A percentile compares a stretch with the other conserved stretches of the same genome.
These are phyloP conservation scores for Russula sp. DNA, from an alignment of 768 basidiomycete genomes.

Conservation along the genomic window DNA sequence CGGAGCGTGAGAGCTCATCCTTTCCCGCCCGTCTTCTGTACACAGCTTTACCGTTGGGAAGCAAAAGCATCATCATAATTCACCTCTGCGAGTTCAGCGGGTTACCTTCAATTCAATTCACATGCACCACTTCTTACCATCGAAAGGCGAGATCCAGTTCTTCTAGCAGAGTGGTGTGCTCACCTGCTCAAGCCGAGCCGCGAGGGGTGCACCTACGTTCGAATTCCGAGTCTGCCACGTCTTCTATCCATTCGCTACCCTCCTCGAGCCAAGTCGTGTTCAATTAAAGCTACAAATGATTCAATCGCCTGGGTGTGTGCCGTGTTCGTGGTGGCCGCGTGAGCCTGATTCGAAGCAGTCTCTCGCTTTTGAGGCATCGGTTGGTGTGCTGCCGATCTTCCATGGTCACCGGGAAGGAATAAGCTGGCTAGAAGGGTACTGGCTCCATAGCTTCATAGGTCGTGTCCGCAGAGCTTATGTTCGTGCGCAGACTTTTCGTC, in stretches of 20 bases:
- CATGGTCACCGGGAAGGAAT: too few species aligned
- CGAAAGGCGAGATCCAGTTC: conserved; percentile 76
- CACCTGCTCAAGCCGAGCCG: conserved; percentile 44
- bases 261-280: conserved; percentile 60
- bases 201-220: conserved; percentile 62
- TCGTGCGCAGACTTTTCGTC: too few species aligned
- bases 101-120: conserved; percentile 52
- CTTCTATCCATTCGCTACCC: conserved; percentile 69
- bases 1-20: conserved; percentile 73
- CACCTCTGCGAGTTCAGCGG: conserved; percentile 73
- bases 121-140: conserved; percentile 75
- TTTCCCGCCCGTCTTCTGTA: conserved; percentile 77
- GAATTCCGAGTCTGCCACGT: conserved; percentile 72
- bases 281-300: too few species aligned
- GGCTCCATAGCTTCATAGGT: too few species aligned
- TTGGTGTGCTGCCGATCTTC: too few species aligned
- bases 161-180: conserved; percentile 72
- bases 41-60: conserved; percentile 65
- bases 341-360: too few species aligned
- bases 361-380: too few species aligned
- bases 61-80: conserved; percentile 69
- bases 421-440: too few species aligned
- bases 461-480: too few species aligned
- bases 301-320: too few species aligned
- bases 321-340: too few species aligned